Base-by-base conservation (phyloP, 108 stramenopile species). In the Discostella pseudostelligera region DNA sequence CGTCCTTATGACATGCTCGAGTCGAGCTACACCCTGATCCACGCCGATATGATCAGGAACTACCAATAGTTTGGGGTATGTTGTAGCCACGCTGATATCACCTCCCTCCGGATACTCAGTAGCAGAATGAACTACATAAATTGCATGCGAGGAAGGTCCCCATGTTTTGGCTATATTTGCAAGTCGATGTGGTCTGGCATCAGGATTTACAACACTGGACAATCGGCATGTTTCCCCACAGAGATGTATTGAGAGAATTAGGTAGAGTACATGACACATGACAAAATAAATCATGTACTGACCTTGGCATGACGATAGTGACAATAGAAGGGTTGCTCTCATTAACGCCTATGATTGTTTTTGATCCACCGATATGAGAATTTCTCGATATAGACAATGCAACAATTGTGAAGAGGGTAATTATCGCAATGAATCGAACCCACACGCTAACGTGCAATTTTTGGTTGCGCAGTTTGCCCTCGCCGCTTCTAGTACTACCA, bases 161-260 rank as follows among this genome's bases (percentile, higher is more conserved):
- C 93, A 95, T 19, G 93, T 95, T 65, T 87, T 80, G 11, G 82
- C 78, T 40, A 95, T 95, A 42, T 86, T 80, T 32, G 63, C 43
- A 0, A 95, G 64, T 49, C 93, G 84, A 32, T 62, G 44, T 26
- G 63, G 58, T 17, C 89, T 59, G 36, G 62, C 80, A n/a, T 80
- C 73, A 9, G 88, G 90, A 62, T 86, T 87, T 12, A 95, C 93
- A 8, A 92, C 90, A 68, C 87, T 86, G 22, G 75, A 86, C 56
- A 86, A 46, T 1, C 43, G 28, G 14, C 3, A 32, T n/a, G 55
- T 39, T 16, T 16, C 35, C 4, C 28, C 40, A n/a, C 56, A 25
- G 16, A 43, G 47, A 53, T 1, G 16, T 8, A 14, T 53, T 43
- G 16, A n/a, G 24, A 6, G n/a, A 9, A 60, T 28, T 26, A 4